Conservation (phyloP, 768 basidiomycete genomes). For the Coprinopsis marcescibilis region DNA sequence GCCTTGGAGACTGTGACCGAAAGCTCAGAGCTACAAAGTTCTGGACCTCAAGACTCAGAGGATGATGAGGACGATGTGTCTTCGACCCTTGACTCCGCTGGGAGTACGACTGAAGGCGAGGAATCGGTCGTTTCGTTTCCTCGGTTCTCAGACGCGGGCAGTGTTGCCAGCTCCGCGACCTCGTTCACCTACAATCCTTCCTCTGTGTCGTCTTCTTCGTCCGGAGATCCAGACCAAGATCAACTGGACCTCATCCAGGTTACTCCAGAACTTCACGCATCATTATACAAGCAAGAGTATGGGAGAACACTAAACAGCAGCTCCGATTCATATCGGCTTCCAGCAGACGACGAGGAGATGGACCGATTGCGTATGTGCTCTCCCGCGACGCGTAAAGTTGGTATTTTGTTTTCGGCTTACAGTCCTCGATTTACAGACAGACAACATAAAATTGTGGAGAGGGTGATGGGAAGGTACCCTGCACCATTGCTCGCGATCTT, state of each 20-base stretch:
- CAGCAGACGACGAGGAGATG: constrained; percentile 75
- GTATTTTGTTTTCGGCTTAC: constrained; percentile 5
- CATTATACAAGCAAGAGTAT: constrained; percentile 35
- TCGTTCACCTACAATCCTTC: constrained; percentile 1
- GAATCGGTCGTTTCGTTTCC: not conserved
- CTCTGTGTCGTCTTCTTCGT: not conserved
- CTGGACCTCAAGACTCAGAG: not conserved
- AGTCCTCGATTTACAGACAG: constrained; percentile 38
- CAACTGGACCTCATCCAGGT: not conserved
- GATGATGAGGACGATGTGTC: not conserved
- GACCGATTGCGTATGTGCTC: constrained; percentile 53
- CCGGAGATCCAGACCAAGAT: not conserved
- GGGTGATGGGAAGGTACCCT: constrained; percentile 63
- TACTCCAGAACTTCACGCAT: not conserved
- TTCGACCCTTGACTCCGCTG: not conserved
- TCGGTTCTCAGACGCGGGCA: not conserved
- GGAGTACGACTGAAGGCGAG: not conserved
- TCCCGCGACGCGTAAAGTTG: constrained; percentile 1
- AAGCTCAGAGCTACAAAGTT: too few relatives aligned
- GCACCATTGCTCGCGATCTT: constrained; percentile 53
- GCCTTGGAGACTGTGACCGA: too few relatives aligned
- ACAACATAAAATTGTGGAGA: constrained; percentile 61
- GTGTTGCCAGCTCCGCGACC: not conserved
- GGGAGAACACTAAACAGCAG: constrained; percentile 72
- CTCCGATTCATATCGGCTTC: constrained; percentile 73